phyloP scores from a whole-genome alignment of 371 early-diverging fungal genomes.

The Zopfochytrium polystomum region DNA sequence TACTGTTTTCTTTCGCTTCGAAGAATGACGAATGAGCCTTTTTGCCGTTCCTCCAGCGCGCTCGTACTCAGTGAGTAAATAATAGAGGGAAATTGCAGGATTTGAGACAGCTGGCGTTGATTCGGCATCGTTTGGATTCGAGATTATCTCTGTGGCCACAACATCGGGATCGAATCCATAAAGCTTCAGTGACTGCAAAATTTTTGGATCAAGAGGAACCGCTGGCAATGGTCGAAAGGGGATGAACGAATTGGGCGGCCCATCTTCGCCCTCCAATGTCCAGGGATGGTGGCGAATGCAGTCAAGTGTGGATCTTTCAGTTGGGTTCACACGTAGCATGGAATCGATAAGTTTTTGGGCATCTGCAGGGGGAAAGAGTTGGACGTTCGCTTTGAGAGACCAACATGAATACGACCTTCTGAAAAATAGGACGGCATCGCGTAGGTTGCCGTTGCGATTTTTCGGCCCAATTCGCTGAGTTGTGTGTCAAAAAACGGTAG shows the following conservation, averaged over 20 bases:
- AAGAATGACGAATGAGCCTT: too few species aligned
- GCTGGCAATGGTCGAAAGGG: constrained; percentile 28
- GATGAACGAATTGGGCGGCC: constrained; percentile 33
- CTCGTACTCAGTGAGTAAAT: constrained; percentile 33
- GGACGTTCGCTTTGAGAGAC: constrained; percentile 43
- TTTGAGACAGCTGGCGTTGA: constrained; percentile 12
- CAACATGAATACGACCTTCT: constrained; percentile 15
- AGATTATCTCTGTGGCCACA: not conserved
- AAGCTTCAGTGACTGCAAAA: constrained; percentile 34
- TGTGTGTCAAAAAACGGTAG: constrained; percentile 67
- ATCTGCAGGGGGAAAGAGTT: constrained; percentile 51
- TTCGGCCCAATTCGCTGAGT: constrained; percentile 64
- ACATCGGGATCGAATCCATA: constrained; percentile 36
- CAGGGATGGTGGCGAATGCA: constrained; percentile 39
- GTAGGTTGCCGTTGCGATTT: constrained; percentile 61
- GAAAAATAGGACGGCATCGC: constrained; percentile 50
- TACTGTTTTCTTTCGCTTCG: not conserved
- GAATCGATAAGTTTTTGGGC: constrained; percentile 31
- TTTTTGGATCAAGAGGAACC: constrained; percentile 24
- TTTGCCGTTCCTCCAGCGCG: constrained; percentile 5
- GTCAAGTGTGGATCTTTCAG: constrained; percentile 36
- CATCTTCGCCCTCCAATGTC: constrained; percentile 31
- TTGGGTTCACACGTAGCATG: constrained; percentile 41
- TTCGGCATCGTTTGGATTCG: constrained; percentile 12
- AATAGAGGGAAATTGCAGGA: constrained; percentile 40